These are phyloP conservation scores for Colletotrichum gloeosporioides DNA, from an alignment of 2,329 filamentous ascomycete genomes.

Conservation along the genomic window DNA sequence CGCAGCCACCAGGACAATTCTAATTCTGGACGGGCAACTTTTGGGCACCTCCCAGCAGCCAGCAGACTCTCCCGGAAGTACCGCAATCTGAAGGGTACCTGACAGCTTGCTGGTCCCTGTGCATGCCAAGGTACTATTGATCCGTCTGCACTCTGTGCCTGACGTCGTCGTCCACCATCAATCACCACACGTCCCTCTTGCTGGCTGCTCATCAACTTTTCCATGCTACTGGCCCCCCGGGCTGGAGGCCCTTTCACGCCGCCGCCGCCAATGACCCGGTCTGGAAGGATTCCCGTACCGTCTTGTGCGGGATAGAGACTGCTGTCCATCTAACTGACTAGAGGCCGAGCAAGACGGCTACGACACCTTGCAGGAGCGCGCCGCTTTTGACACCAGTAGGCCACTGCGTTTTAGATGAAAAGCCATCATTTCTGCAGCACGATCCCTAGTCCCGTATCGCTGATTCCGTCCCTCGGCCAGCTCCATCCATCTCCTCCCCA, in stretches of 20 bases:
- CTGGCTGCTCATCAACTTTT: neutral
- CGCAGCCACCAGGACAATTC: conserved; percentile 41
- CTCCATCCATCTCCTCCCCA: neutral
- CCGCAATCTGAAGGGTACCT: conserved; percentile 16
- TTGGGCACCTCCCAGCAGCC: neutral
- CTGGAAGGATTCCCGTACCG: conserved; percentile 7
- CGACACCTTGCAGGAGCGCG: conserved; percentile 14
- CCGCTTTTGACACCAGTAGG: conserved; percentile 1
- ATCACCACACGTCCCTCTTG: neutral
- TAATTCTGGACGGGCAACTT: conserved; percentile 37
- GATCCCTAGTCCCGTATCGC: neutral
- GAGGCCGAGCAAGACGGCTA: neutral
- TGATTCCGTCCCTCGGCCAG: neutral
- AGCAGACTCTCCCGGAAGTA: conserved; percentile 10
- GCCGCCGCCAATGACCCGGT: neutral
- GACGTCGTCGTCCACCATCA: neutral
- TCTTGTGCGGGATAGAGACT: neutral
- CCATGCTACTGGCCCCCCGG: neutral
- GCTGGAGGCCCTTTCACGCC: conserved; percentile 4
- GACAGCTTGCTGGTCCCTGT: conserved; percentile 7
- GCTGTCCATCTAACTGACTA: neutral
- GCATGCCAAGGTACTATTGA: neutral
- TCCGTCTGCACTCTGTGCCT: conserved; percentile 3
- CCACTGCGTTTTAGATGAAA: neutral
- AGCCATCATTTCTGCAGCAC: neutral